Conservation (phyloP, 2,329 filamentous ascomycete species). For the Coniochaeta sp. region DNA sequence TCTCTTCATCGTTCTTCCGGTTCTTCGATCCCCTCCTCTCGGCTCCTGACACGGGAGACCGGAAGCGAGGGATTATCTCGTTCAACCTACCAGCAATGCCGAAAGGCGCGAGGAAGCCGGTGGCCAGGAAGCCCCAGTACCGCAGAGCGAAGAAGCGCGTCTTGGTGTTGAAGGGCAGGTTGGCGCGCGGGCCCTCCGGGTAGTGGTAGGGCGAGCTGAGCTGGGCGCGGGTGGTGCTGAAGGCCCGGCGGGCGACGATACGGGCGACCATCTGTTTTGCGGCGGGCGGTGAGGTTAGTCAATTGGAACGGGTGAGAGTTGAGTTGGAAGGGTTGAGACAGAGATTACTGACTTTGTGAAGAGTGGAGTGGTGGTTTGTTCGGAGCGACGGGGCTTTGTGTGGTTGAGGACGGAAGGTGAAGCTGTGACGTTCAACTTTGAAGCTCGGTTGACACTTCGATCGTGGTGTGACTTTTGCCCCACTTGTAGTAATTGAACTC, state of each 20-base stretch:
- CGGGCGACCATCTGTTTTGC: constrained; percentile 68
- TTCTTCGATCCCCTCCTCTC: not conserved
- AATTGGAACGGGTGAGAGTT: constrained; percentile 1
- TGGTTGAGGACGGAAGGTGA: not conserved
- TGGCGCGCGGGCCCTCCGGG: constrained; percentile 88
- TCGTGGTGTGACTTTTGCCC: constrained; percentile 3
- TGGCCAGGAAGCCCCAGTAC: constrained; percentile 67
- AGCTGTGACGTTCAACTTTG: constrained; percentile 9
- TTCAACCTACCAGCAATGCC: constrained; percentile 49
- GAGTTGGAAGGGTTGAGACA: not conserved
- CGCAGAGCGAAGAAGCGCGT: constrained; percentile 75
- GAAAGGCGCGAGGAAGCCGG: constrained; percentile 56
- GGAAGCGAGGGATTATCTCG: not conserved
- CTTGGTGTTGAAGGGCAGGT: constrained; percentile 95
- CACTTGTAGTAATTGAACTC: not conserved
- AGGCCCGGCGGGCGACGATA: constrained; percentile 71
- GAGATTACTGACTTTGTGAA: constrained; percentile 3
- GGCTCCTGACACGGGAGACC: not conserved
- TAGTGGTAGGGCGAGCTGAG: constrained; percentile 95
- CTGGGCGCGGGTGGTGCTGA: constrained; percentile 81
- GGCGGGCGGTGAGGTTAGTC: constrained; percentile 13
- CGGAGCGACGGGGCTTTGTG: not conserved
- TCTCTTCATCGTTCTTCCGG: too few relatives aligned
- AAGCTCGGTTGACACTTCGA: constrained; percentile 1
- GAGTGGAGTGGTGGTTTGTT: constrained; percentile 1